Evolutionary conservation across 1,139 yeast species (phyloP).

Genomic region (Lodderomyces margitis): DNA sequence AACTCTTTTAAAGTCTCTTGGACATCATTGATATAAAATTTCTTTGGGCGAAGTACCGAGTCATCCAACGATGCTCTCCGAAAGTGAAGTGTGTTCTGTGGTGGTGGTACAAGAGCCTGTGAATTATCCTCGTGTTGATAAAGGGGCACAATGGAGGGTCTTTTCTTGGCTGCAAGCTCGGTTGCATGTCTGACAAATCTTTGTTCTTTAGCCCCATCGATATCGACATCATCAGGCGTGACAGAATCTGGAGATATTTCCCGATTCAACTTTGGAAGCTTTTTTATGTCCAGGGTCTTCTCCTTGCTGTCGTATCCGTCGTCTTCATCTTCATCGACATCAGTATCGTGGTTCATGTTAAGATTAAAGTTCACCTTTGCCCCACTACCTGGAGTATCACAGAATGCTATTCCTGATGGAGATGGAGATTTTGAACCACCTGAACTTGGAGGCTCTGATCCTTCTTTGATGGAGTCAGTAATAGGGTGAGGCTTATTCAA

Average conservation of each 20-base stretch:
- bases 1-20: constrained; percentile 70
- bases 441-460: constrained; percentile 12
- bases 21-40: constrained; percentile 73
- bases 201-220: constrained; percentile 1
- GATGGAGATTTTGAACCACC: constrained; percentile 11
- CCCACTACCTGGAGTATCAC: constrained; percentile 1
- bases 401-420: constrained; percentile 5
- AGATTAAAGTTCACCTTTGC: constrained; percentile 10
- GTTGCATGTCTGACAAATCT: constrained; percentile 1
- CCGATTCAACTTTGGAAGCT: constrained; percentile 1
- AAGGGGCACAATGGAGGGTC: constrained; percentile 37
- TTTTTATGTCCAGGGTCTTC: background rate
- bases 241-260: constrained; percentile 5
- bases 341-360: constrained; percentile 5
- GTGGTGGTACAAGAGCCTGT: constrained; percentile 5
- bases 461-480: constrained; percentile 10
- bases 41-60: constrained; percentile 39
- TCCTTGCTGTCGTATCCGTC: constrained; percentile 3
- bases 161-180: constrained; percentile 12
- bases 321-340: constrained; percentile 8
- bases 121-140: constrained; percentile 20
- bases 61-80: constrained; percentile 74
- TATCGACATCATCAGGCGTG: background rate
- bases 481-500: constrained; percentile 11
- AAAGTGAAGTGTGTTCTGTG: constrained; percentile 16